These are phyloP conservation scores for Cryptosporidium ryanae DNA, from an alignment of 169 alveolate genomes.

Conservation along the genomic window DNA sequence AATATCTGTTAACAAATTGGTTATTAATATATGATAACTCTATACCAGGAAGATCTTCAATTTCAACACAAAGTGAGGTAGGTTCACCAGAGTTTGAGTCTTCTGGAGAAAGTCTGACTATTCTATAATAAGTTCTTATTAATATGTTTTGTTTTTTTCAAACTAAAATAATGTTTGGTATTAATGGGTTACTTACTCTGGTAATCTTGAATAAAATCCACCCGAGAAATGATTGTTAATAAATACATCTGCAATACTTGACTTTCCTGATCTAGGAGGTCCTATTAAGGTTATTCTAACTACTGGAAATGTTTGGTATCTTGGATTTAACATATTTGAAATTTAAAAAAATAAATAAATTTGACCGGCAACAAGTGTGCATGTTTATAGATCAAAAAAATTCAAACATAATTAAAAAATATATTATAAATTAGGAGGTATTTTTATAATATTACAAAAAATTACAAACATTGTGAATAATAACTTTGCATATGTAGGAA, in stretches of 20 bases:
- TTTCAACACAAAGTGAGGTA: constrained; percentile 61
- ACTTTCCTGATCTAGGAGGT: constrained; percentile 65
- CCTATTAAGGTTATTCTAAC: constrained; percentile 67
- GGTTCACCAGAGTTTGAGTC: constrained; percentile 69
- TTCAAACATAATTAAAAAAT: neutral
- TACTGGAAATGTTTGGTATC: constrained; percentile 64
- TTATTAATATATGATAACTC: constrained; percentile 21
- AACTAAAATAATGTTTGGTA: neutral
- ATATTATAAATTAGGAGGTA: no score
- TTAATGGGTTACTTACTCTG: constrained; percentile 28
- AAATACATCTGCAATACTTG: constrained; percentile 55
- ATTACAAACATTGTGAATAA: no score
- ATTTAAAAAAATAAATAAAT: neutral
- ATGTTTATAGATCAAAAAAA: constrained; percentile 43
- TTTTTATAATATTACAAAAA: no score
- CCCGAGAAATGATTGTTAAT: constrained; percentile 33
- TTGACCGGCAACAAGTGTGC: constrained; percentile 46
- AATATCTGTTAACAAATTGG: constrained; percentile 46
- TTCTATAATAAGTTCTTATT: constrained; percentile 47
- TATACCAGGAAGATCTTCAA: constrained; percentile 74
- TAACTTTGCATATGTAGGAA: no score
- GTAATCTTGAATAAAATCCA: constrained; percentile 10
- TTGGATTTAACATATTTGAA: constrained; percentile 56
- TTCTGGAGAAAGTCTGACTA: constrained; percentile 64
- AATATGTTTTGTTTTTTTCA: neutral